Percentiles rank a stretch among this genome's conserved stretches.
Conservation (phyloP, 2,329 filamentous ascomycete genomes). For the Curvularia sp. region DNA sequence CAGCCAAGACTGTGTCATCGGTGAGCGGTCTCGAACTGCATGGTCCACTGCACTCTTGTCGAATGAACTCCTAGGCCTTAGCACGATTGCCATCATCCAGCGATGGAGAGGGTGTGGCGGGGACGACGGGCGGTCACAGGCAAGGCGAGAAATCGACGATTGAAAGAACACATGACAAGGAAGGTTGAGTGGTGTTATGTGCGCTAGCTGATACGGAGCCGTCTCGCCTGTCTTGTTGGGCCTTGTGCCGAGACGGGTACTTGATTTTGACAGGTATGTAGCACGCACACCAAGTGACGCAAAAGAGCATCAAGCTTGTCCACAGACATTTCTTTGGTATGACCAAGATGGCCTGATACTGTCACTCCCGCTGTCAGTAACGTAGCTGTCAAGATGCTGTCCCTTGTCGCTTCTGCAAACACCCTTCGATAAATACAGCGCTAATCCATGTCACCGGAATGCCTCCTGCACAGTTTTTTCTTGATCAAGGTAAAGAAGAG, state of each 20-base stretch:
- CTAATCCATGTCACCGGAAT: conserved; percentile 40
- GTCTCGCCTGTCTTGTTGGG: conserved; percentile 18
- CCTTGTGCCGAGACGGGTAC: conserved; percentile 30
- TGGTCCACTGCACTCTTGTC: neutral
- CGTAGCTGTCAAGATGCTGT: conserved; percentile 44
- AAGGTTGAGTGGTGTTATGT: conserved; percentile 24
- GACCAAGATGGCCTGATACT: conserved; percentile 38
- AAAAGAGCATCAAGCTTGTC: conserved; percentile 18
- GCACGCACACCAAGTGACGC: conserved; percentile 32
- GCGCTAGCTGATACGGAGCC: conserved; percentile 34
- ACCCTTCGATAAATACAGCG: conserved; percentile 34
- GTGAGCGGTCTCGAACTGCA: conserved; percentile 3
- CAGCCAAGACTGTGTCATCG: conserved; percentile 18
- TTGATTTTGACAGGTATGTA: conserved; percentile 41
- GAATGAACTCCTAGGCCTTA: neutral
- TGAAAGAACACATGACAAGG: conserved; percentile 28
- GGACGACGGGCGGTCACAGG: neutral
- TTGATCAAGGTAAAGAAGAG: conserved; percentile 24
- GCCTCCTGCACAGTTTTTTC: conserved; percentile 26
- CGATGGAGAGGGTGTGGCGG: neutral
- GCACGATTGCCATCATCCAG: neutral
- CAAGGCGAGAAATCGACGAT: conserved; percentile 25
- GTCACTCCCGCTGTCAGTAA: conserved; percentile 44
- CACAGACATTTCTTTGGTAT: conserved; percentile 18
- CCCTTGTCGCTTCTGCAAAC: conserved; percentile 34